These are phyloP conservation scores for Mortierella claussenii DNA, from an alignment of 192 early-diverging fungal genomes.

Conservation along the genomic window DNA sequence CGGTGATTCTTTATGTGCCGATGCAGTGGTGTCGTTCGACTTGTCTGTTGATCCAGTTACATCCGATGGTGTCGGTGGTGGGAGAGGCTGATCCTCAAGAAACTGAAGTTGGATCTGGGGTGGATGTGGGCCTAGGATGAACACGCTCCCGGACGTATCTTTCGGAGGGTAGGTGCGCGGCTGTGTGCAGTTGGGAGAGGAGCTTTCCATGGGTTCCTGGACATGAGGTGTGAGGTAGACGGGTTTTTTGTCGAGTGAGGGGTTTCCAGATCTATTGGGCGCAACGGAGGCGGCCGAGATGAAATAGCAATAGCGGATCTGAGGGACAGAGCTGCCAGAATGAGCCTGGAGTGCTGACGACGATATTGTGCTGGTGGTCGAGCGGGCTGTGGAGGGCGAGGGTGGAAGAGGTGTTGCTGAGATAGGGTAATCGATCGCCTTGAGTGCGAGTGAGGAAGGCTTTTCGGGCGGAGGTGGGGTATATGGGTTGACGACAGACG, in stretches of 20 bases:
- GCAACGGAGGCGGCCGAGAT: conserved; percentile 16
- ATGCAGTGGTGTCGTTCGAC: neutral
- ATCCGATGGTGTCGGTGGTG: conserved; percentile 14
- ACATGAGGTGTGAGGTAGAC: conserved; percentile 33
- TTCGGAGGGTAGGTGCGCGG: conserved; percentile 12
- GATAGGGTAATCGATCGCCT: conserved; percentile 13
- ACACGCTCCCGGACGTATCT: conserved; percentile 7
- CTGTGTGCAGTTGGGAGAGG: conserved; percentile 39
- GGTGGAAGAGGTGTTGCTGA: conserved; percentile 40
- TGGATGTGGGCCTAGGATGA: conserved; percentile 29
- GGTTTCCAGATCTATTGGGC: neutral
- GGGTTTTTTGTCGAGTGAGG: conserved; percentile 14
- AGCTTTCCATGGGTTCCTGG: conserved; percentile 13
- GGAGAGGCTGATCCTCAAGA: conserved; percentile 35
- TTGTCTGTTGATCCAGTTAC: neutral
- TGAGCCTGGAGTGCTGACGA: neutral
- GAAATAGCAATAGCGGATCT: conserved; percentile 55
- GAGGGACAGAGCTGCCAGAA: neutral
- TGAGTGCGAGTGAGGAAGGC: conserved; percentile 1
- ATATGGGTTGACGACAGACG: conserved; percentile 27
- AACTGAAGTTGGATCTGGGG: conserved; percentile 50
- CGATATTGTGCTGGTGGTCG: conserved; percentile 5
- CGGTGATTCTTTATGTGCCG: neutral
- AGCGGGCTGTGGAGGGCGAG: neutral
- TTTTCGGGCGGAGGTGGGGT: conserved; percentile 43